A percentile compares a stretch with the other conserved stretches of the same genome.
Conservation (phyloP, 192 early-diverging fungal species). For the Coemansia sp. region DNA sequence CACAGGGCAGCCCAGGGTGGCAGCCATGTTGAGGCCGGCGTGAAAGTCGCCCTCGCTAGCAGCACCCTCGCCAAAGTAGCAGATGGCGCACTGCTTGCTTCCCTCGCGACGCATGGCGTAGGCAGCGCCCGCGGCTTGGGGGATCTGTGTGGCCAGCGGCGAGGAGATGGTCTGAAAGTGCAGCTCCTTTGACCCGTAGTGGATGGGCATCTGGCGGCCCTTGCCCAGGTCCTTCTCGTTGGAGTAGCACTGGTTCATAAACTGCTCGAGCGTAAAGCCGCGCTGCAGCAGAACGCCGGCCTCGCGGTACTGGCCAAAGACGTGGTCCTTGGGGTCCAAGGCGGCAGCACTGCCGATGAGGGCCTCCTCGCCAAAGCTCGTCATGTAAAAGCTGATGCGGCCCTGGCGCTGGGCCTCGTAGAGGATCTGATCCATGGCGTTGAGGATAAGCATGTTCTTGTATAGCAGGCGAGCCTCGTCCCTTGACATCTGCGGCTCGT, state of each 20-base stretch:
- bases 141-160: constrained; percentile 95
- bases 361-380: constrained; percentile 97
- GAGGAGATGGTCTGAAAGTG: constrained; percentile 98
- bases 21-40: constrained; percentile 96
- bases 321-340: constrained; percentile 78
- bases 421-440: constrained; percentile 92
- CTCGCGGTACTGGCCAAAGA: constrained; percentile 99
- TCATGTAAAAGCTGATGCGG: constrained; percentile 99
- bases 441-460: constrained; percentile 87
- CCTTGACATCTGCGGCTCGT: constrained; percentile 71
- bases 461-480: constrained; percentile 84
- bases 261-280: constrained; percentile 91
- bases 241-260: constrained; percentile 97
- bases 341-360: constrained; percentile 92
- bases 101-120: constrained; percentile 90
- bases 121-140: constrained; percentile 95
- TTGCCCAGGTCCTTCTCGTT: constrained; percentile 89
- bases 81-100: constrained; percentile 79
- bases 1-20: constrained; percentile 87
- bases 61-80: constrained; percentile 99
- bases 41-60: constrained; percentile 99
- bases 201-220: constrained; percentile 99
- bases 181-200: constrained; percentile 84
- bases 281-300: constrained; percentile 93
- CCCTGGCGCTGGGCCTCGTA: constrained; percentile 99